Evolutionary conservation across 129 eudicot species (phyloP), one percentile per base, ranked within the genome.

Genomic region (Mikania micrantha): DNA sequence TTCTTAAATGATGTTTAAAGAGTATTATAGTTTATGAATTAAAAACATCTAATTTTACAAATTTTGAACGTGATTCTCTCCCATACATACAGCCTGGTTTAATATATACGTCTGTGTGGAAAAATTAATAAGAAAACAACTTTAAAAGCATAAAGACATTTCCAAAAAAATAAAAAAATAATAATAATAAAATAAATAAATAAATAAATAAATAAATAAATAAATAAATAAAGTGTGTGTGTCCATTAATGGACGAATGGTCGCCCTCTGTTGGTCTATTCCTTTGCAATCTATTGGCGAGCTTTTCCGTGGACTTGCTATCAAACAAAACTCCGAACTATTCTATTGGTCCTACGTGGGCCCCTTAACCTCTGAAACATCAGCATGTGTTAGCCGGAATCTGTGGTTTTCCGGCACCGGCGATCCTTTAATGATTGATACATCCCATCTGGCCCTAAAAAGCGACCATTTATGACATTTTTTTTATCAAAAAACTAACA

Each of bases 251-350:
- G 4, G 45, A 21, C 76, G 35, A 42, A 60, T 59, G 36, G 60
- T 45, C 60, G 11, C 31, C 19, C 60, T 59, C 12, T 8, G 5
- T 53, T 52, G 22, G 31, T 27, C 34, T 31, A 21, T 47, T 72
- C 36, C 31, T 19, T 74, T 41, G 28, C 60, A 64, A 67, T 67
- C 79, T 74, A 75, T 75, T 75, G 79, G 79, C 74, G 54, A 67
- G 36, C 27, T 41, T 17, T 58, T 75, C 69, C 35, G 79, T 75
- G 74, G 44, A 44, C 41, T 67, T 69, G 39, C 54, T 75, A 44
- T 59, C 74, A 75, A 34, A 75, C 79, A 66, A 75, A n/a, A 58
- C 31, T 16, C 67, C 22, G 12, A 57, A 67, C 45, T 47, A 59
- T 60, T 19, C 49, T n/a, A 54, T 9, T 56, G 66, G 78, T 60